Evolutionary conservation across 2,329 filamentous ascomycete genomes (phyloP), one percentile per base, ranked within the genome.

Genomic region (Xylaria sp.): DNA sequence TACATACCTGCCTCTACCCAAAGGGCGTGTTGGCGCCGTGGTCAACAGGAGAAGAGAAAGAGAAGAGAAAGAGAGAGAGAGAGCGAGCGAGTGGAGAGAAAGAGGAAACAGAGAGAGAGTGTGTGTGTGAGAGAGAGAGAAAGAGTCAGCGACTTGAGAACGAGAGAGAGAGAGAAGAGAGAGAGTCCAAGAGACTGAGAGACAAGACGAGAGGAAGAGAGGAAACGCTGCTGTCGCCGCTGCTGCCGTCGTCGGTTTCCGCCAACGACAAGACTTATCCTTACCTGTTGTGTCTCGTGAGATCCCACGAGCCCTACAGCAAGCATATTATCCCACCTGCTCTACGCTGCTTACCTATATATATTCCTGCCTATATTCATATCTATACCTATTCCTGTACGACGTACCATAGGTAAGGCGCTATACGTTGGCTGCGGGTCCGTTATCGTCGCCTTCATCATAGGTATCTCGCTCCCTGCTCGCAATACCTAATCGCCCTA

Each of bases 351-450:
- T 13, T 50, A 16, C 44, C 9, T 42, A 52, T 51, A 51, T 52
- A 52, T 50, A 47, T 30, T 30, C 23, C 23, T 30, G 23, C 35
- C 35, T 2, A 50, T 54, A 19, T 42, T 13, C 11, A 42, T 42
- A 46, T 39, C 35, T 34, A 42, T 7, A 23, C 42, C 35, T 50
- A 55, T 39, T 30, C 50, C 42, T 54, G 53, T 63, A 52, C 56
- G 54, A 61, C 59, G 52, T 60, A 35, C 49, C 49, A 9, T 51
- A 51, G 23, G 10, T 52, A 30, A 56, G 55, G 58, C 51, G 58
- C 55, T 51, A 58, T 59, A 57, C 60, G 47, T 54, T 53, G 35
- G 19, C n/a, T 60, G 54, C 44, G 34, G 52, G 49, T 35, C 55
- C 50, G 49, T 58, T 51, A n/a, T 47, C 55, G 46, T 53, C 23